A percentile compares a stretch with the other conserved stretches of the same genome.
Conservation (phyloP, 2,329 filamentous ascomycete genomes). For the Chaetomium olivaceum region DNA sequence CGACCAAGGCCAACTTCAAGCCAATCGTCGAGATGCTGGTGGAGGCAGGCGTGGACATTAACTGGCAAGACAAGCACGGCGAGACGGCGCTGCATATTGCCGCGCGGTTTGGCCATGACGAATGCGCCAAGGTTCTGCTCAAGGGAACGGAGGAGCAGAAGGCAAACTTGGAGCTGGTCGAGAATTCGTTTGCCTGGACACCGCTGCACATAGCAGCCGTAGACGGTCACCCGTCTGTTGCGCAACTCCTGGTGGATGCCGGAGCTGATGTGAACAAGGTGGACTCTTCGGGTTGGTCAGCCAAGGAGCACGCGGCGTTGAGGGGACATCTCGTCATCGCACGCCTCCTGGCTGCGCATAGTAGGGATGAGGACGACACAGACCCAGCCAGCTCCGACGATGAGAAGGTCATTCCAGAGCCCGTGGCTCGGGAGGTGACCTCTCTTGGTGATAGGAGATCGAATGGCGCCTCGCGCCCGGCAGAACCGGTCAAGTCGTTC, state of each 20-base stretch:
- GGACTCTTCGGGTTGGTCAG: slow-evolving; percentile 91
- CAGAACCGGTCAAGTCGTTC: slow-evolving; percentile 89
- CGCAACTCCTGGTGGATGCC: slow-evolving; percentile 73
- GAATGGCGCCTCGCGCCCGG: slow-evolving; percentile 51
- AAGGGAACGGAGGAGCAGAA: slow-evolving; percentile 69
- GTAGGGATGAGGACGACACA: slow-evolving; percentile 35
- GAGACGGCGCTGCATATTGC: slow-evolving; percentile 93
- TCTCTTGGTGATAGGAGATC: slow-evolving; percentile 64
- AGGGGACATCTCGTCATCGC: slow-evolving; percentile 86
- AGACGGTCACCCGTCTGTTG: slow-evolving; percentile 76
- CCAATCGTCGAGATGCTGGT: slow-evolving; percentile 85
- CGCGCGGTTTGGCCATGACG: slow-evolving; percentile 79
- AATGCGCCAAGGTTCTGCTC: slow-evolving; percentile 77
- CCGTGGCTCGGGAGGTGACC: slow-evolving; percentile 53
- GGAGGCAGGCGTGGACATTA: slow-evolving; percentile 86
- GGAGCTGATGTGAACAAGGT: slow-evolving; percentile 72
- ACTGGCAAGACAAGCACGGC: slow-evolving; percentile 85
- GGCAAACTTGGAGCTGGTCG: slow-evolving; percentile 72
- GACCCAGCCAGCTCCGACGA: slow-evolving; percentile 38
- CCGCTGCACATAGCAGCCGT: slow-evolving; percentile 92
- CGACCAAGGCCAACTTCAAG: slow-evolving; percentile 83
- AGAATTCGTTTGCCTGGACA: slow-evolving; percentile 90
- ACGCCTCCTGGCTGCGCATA: slow-evolving; percentile 62
- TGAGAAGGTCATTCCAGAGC: slow-evolving; percentile 35
- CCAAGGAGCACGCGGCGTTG: slow-evolving; percentile 87